Conservation (phyloP, 129 eudicot species). For the Mikania micrantha region DNA sequence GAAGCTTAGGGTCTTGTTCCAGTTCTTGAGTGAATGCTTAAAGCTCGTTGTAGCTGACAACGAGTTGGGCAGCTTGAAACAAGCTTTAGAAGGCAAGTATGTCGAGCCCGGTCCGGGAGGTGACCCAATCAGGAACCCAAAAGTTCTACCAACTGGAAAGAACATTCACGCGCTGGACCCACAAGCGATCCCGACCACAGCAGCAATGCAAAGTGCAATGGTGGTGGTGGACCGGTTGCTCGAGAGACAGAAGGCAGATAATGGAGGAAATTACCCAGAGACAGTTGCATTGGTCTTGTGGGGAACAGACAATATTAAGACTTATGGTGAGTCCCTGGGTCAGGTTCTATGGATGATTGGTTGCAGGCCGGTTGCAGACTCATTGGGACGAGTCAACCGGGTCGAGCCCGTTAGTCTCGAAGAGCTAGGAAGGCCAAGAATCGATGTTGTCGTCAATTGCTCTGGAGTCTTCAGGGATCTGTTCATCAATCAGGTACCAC, state of each 20-base stretch:
- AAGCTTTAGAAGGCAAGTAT: slow-evolving; percentile 89
- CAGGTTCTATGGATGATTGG: slow-evolving; percentile 99
- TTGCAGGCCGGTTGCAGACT: slow-evolving; percentile 75
- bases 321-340: slow-evolving; percentile 96
- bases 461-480: slow-evolving; percentile 99
- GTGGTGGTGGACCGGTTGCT: slow-evolving; percentile 89
- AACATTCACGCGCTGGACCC: slow-evolving; percentile 98
- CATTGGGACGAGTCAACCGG: slow-evolving; percentile 80
- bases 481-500: slow-evolving; percentile 84
- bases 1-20: slow-evolving; percentile 64
- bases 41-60: slow-evolving; percentile 82
- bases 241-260: slow-evolving; percentile 92
- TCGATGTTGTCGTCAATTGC: slow-evolving; percentile 99
- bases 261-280: slow-evolving; percentile 94
- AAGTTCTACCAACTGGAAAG: slow-evolving; percentile 93
- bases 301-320: slow-evolving; percentile 99
- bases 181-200: slow-evolving; percentile 93
- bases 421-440: slow-evolving; percentile 98
- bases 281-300: slow-evolving; percentile 95
- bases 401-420: slow-evolving; percentile 90
- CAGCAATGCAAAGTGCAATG: slow-evolving; percentile 96
- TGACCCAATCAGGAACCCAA: slow-evolving; percentile 96
- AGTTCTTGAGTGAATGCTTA: slow-evolving; percentile 76
- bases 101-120: slow-evolving; percentile 99
- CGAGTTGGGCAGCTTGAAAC: slow-evolving; percentile 88